These are phyloP conservation scores for Oidiodendron maius DNA, from an alignment of 495 filamentous ascomycete genomes.

Conservation along the genomic window DNA sequence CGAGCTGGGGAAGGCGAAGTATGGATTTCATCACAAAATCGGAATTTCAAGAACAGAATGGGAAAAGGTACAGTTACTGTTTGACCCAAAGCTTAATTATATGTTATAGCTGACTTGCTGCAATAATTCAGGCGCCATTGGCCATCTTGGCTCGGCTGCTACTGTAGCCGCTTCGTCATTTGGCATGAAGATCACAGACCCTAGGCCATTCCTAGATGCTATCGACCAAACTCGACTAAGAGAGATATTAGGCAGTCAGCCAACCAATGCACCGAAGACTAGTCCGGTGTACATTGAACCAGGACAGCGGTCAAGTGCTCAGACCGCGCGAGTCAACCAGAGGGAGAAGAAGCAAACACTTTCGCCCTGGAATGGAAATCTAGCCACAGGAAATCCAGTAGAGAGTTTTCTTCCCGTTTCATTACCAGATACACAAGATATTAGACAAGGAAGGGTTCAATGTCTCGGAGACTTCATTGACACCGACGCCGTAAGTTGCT, in stretches of 20 bases:
- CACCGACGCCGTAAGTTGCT: slow-evolving; percentile 29
- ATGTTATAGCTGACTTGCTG: too few species aligned
- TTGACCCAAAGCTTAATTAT: too few species aligned
- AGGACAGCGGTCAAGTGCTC: not conserved
- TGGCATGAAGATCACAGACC: slow-evolving; percentile 31
- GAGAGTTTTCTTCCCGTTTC: too few species aligned
- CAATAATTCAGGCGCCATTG: slow-evolving; percentile 35
- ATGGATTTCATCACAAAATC: slow-evolving; percentile 41
- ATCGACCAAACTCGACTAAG: slow-evolving; percentile 25
- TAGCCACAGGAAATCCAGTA: too few species aligned
- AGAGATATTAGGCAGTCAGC: slow-evolving; percentile 11
- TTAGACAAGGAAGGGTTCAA: slow-evolving; percentile 26
- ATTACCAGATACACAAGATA: not conserved
- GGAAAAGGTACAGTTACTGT: slow-evolving; percentile 37
- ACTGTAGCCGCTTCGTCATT: slow-evolving; percentile 38
- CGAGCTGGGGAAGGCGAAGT: slow-evolving; percentile 33
- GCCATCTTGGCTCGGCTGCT: slow-evolving; percentile 34
- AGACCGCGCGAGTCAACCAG: not conserved
- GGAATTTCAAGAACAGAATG: slow-evolving; percentile 45
- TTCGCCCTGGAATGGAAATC: too few species aligned
- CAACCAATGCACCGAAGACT: not conserved
- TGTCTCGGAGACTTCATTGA: slow-evolving; percentile 37
- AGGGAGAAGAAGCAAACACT: too few species aligned
- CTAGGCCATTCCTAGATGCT: slow-evolving; percentile 20
- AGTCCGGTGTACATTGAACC: slow-evolving; percentile 18